Evolutionary conservation across 768 basidiomycete species (phyloP), one percentile per base, ranked within the genome.

Genomic region (Psilocybe azurescens): DNA sequence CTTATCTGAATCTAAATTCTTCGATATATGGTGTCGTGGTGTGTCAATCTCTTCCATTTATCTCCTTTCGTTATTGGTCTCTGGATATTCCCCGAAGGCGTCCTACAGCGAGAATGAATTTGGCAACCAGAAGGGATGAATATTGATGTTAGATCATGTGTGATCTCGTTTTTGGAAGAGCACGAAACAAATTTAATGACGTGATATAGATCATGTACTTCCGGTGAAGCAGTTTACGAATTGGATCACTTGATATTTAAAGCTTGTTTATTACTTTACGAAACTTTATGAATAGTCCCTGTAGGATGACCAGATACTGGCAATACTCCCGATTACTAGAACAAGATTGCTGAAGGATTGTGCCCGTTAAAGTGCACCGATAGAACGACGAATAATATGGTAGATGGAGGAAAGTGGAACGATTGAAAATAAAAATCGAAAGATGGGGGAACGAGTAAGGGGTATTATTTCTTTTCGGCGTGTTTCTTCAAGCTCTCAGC

Each of bases 401-500:
- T 5, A 11, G n/a, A n/a, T 11, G 41, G 41, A n/a, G n/a, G n/a
- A n/a, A n/a, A 56, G 2, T 44, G 18, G 18, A 18, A 46, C n/a
- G 41, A 46, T 20, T 8, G 20, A 32, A 6, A 18, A 20, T 29
- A n/a, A 33, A 36, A 28, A 5, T 38, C 9, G 20, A 29, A 46
- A 2, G n/a, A 44, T 32, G 9, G 8, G 13, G 41, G 30, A 32
- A 38, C 4, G 1, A 29, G 18, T 5, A 30, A 56, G 24, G 7
- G 28, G 20, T 54, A 36, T 49, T 5, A 46, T 32, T 48, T 55
- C 54, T 67, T 53, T 58, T 90, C 89, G 0, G 82, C 77, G 44
- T 81, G 72, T 56, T 67, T 68, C 72, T 90, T 89, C 67, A 91
- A 72, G 0, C 78, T 83, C 52, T 84, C 81, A 0, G 83, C 87